Base-by-base conservation (phyloP, 2,329 filamentous ascomycete genomes). In the Pyricularia sp. region DNA sequence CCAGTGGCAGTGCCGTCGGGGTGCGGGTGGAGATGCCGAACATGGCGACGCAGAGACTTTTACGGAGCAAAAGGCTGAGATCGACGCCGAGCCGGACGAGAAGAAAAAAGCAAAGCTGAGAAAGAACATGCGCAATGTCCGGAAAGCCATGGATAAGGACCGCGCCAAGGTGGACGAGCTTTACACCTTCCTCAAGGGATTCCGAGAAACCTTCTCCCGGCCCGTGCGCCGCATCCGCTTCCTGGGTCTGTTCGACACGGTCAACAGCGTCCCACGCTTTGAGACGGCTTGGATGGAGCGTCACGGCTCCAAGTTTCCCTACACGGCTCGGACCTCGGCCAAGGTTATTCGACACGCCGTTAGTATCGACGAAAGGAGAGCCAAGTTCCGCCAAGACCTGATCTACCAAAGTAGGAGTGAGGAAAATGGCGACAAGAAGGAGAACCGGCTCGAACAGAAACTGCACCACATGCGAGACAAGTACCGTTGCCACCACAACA, bases 241-340 rank as follows among this genome's bases (percentile, higher is more conserved):
- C 69, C 78, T 94, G 1, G 90, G 90, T 0, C 79, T 94, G 0
- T 94, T 93, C 68, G 90, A 93, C 69, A 92, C 89, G 0, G 90
- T 93, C 67, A 93, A 93, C 70, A 90, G 87, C 16, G 89, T 93
- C 0, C 89, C 89, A 1, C 81, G 83, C 3, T 94, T 94, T 66
- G 90, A 94, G 74, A 84, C 81, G 2, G 81, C 82, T 0, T 90
- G 87, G 84, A 93, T 93, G 88, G 84, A 90, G 71, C 83, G 90
- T 49, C 44, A 49, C 28, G 62, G 49, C 28, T 90, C 83, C 71
- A 91, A 88, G 72, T 91, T 91, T 57, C 89, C 89, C 0, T 89
- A 88, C 71, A 86, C 83, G 0, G 83, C 82, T 1, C 75, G 81
- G 1, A 84, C 79, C 26, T 83, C 78, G 9, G 83, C 83, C 2